phyloP scores from a whole-genome alignment of 805 yeast species.

The Starmerella sirachaensis region DNA sequence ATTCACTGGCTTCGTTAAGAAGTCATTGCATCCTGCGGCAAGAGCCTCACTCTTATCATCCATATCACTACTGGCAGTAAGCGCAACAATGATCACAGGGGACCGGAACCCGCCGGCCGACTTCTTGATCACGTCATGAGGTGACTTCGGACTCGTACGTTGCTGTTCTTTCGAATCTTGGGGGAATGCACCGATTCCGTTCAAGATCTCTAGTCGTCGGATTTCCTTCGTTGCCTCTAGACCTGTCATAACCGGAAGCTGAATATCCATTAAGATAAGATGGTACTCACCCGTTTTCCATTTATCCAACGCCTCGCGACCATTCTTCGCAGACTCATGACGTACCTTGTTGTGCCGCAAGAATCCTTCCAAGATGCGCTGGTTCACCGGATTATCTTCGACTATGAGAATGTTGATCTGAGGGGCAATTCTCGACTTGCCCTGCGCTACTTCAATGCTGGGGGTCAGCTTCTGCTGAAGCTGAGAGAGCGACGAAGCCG shows the following conservation, averaged over 20 bases:
- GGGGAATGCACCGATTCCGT: constrained; percentile 56
- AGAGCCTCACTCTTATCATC: constrained; percentile 82
- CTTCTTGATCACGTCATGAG: constrained; percentile 27
- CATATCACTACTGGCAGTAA: constrained; percentile 81
- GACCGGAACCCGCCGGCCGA: constrained; percentile 47
- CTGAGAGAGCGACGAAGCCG: too few relatives aligned
- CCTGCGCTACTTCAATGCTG: constrained; percentile 3
- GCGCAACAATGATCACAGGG: constrained; percentile 95
- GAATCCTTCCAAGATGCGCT: constrained; percentile 80
- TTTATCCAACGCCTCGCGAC: constrained; percentile 85
- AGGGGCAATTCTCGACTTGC: constrained; percentile 46
- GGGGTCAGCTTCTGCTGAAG: constrained; percentile 12
- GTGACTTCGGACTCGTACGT: constrained; percentile 17
- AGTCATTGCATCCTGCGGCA: constrained; percentile 96
- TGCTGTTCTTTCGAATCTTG: constrained; percentile 29
- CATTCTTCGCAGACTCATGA: constrained; percentile 79
- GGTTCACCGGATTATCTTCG: constrained; percentile 92
- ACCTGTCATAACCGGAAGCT: constrained; percentile 91
- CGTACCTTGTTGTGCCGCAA: constrained; percentile 74
- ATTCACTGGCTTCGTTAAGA: constrained; percentile 89
- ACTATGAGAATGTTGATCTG: constrained; percentile 84
- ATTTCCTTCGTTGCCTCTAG: constrained; percentile 90
- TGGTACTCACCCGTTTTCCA: constrained; percentile 95
- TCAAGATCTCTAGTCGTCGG: constrained; percentile 66
- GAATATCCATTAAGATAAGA: constrained; percentile 91